Percentiles rank a stretch among this genome's conserved stretches.
These are phyloP conservation scores for Pistacia integerrima DNA, from an alignment of 345 rosid species.

Conservation along the genomic window DNA sequence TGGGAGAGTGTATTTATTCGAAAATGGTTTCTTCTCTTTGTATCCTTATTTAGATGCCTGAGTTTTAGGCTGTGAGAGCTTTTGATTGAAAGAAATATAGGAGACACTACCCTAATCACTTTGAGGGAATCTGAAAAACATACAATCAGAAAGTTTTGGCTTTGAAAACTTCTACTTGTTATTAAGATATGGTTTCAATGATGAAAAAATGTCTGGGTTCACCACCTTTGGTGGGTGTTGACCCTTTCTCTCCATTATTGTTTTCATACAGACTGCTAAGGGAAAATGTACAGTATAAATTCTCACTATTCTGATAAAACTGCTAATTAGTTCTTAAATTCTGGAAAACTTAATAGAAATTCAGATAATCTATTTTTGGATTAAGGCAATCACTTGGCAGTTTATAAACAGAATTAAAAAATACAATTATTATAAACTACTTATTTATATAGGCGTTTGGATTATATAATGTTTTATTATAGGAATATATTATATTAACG, in stretches of 20 bases:
- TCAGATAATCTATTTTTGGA: too few relatives aligned
- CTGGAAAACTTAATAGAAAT: too few relatives aligned
- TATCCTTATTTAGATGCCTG: conserved; percentile 8
- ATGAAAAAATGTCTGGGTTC: too few relatives aligned
- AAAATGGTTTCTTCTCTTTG: conserved; percentile 12
- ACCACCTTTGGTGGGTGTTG: neutral
- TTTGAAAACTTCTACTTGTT: neutral
- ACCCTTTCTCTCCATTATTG: neutral
- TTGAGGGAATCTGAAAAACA: neutral
- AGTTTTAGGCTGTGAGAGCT: conserved; percentile 1
- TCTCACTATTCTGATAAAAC: too few relatives aligned
- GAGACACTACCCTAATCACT: neutral
- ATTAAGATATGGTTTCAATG: too few relatives aligned
- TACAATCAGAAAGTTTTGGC: neutral
- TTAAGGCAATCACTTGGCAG: too few relatives aligned
- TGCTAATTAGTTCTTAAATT: too few relatives aligned
- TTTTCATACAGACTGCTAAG: neutral
- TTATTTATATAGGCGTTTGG: too few relatives aligned
- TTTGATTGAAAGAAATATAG: neutral
- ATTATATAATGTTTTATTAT: too few relatives aligned
- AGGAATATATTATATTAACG: too few relatives aligned
- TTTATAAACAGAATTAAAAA: too few relatives aligned
- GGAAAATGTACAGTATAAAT: neutral
- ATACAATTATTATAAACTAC: too few relatives aligned
- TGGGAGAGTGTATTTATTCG: conserved; percentile 12